phyloP scores from a whole-genome alignment of 441 rosid genomes.

The Gossypium laxum region DNA sequence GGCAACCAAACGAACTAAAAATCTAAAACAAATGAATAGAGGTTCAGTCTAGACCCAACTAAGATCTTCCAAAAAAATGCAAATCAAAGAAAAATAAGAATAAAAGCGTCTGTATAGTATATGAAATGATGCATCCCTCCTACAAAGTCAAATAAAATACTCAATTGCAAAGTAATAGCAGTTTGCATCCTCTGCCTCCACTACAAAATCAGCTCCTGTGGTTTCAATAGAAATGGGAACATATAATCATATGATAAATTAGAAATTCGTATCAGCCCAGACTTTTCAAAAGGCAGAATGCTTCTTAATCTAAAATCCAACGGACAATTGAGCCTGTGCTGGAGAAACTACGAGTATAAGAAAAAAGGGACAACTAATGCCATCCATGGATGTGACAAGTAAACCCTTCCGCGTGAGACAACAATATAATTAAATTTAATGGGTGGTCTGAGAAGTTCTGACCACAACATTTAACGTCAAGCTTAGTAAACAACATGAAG shows the following conservation, averaged over 20 bases:
- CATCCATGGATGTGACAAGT: not conserved
- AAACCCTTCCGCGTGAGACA: not conserved
- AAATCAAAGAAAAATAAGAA: not conserved
- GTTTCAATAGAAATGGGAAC: not conserved
- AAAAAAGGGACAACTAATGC: not conserved
- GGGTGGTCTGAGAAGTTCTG: not conserved
- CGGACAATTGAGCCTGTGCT: conserved; percentile 2
- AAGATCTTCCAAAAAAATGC: conserved; percentile 1
- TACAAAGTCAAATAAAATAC: not conserved
- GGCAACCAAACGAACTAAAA: not conserved
- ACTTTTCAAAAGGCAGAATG: not conserved
- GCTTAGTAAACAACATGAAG: not conserved
- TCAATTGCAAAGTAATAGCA: not conserved
- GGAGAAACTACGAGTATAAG: not conserved
- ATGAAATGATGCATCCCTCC: not conserved
- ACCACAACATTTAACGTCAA: not conserved
- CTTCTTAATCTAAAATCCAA: not conserved
- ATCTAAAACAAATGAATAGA: not conserved
- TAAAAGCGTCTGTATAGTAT: not conserved
- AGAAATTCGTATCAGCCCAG: not conserved
- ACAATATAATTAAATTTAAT: not conserved
- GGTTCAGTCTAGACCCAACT: not conserved
- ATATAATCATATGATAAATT: not conserved
- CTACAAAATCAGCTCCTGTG: not conserved
- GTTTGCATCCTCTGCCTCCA: not conserved